Evolutionary conservation across 2,329 filamentous ascomycete species (phyloP), one percentile per base, ranked within the genome.

Genomic region (Fusarium veterinarium): DNA sequence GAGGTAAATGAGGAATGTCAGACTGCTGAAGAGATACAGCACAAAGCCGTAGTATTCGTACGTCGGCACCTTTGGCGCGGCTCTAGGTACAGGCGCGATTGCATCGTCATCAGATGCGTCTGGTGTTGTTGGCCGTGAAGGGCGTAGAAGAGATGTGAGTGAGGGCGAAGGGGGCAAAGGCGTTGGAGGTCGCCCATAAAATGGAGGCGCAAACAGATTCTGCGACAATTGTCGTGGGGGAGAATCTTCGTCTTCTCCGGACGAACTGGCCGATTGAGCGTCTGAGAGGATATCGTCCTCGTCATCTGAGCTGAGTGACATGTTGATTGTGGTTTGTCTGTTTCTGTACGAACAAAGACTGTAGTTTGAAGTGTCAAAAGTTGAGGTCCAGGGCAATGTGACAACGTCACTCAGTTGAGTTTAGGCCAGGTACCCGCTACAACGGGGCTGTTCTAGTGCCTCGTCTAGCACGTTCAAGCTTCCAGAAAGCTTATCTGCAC

Each of bases 11-110:
- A 92, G 85, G 80, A 98, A 98, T 4, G 91, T 91, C 57, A 96
- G 86, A 28, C 92, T 94, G 70, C 92, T 95, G 79, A 95, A 94
- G 42, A 99, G 88, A 84, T 99, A 98, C 55, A 99, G 89, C 60
- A 97, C 95, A 83, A 99, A 99, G 80, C 96, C 96, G 81, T 98
- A 98, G 89, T 98, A 99, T 81, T 99, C 96, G 84, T 99, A 98
- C 0, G 96, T 99, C n/a, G 96, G 96, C 5, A 99, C 95, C 80
- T 96, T 95, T 4, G 96, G 96, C 60, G 92, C 92, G 4, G 95
- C 95, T 62, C 94, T 92, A 10, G 95, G 94, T 23, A 97, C 90
- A 52, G 95, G 92, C 8, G 94, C 94, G 20, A 97, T 90, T 41
- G 92, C 89, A 76, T 98, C 95, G 75, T 95, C 92, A 82, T 97